phyloP scores from a whole-genome alignment of 495 filamentous ascomycete genomes.

The Collariella sp. region DNA sequence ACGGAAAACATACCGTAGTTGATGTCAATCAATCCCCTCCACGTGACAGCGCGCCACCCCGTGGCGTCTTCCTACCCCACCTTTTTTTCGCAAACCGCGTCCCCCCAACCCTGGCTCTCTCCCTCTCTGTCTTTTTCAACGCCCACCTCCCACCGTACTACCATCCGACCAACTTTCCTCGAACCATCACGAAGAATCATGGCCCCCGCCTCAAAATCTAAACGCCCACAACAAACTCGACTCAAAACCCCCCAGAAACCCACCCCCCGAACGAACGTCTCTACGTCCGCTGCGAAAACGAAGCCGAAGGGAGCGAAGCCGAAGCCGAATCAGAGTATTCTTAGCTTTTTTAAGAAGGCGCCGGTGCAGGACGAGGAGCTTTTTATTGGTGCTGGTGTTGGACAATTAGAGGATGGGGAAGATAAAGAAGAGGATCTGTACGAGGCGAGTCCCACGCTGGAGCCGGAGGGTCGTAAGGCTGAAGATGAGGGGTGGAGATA shows the following conservation, averaged over 20 bases:
- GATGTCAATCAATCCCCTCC: too few relatives aligned
- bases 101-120: not conserved
- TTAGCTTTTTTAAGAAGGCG: slow-evolving; percentile 74
- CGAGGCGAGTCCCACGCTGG: not conserved
- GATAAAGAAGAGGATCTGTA: slow-evolving; percentile 6
- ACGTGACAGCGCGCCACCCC: slow-evolving; percentile 12
- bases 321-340: slow-evolving; percentile 59
- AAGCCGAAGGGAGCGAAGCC: slow-evolving; percentile 27
- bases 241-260: not conserved
- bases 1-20: not conserved
- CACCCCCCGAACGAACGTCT: not conserved
- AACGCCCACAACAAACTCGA: not conserved
- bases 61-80: slow-evolving; percentile 7
- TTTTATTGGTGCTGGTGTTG: slow-evolving; percentile 20
- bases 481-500: slow-evolving; percentile 37
- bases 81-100: slow-evolving; percentile 5
- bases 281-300: not conserved
- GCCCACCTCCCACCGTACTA: not conserved
- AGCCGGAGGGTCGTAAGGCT: slow-evolving; percentile 20
- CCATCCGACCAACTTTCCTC: not conserved
- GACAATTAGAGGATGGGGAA: not conserved
- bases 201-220: not conserved
- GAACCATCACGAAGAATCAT: not conserved
- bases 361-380: slow-evolving; percentile 32
- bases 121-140: not conserved